Percentiles rank a stretch among this genome's conserved stretches.
phyloP scores from a whole-genome alignment of 2,329 filamentous ascomycete genomes.

The Didymella lethalis region DNA sequence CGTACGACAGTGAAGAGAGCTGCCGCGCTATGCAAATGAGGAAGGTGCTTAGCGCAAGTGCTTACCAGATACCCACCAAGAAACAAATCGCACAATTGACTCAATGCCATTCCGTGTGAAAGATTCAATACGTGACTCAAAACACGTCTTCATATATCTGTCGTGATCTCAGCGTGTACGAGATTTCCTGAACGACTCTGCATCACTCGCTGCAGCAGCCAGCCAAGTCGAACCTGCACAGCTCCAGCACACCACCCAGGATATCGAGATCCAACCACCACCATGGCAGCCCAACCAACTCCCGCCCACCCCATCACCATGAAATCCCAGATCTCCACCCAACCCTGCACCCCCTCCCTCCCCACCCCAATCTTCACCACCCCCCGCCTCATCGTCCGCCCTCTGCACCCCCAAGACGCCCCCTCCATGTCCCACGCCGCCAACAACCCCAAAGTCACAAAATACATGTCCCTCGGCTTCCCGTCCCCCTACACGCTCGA shows the following conservation, averaged over 20 bases:
- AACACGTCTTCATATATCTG: background rate
- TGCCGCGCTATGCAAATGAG: constrained; percentile 7
- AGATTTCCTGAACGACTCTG: background rate
- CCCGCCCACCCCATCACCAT: constrained; percentile 26
- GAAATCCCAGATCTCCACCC: constrained; percentile 12
- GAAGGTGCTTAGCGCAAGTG: constrained; percentile 17
- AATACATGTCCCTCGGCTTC: constrained; percentile 51
- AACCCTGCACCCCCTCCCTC: constrained; percentile 22
- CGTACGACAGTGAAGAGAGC: background rate
- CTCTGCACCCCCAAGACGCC: constrained; percentile 39
- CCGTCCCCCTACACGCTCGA: constrained; percentile 51
- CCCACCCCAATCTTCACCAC: constrained; percentile 44
- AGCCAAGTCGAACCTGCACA: background rate
- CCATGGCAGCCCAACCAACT: constrained; percentile 30
- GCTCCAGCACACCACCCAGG: background rate
- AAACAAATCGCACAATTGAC: background rate
- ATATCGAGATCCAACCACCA: background rate
- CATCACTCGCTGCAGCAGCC: background rate
- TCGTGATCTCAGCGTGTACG: background rate
- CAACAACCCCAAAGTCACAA: constrained; percentile 44
- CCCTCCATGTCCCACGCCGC: constrained; percentile 33
- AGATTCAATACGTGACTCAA: background rate
- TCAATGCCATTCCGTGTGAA: background rate
- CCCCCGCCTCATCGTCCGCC: constrained; percentile 28
- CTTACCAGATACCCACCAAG: constrained; percentile 1